Conservation (phyloP, 768 basidiomycete species). For the Asterophora parasitica region DNA sequence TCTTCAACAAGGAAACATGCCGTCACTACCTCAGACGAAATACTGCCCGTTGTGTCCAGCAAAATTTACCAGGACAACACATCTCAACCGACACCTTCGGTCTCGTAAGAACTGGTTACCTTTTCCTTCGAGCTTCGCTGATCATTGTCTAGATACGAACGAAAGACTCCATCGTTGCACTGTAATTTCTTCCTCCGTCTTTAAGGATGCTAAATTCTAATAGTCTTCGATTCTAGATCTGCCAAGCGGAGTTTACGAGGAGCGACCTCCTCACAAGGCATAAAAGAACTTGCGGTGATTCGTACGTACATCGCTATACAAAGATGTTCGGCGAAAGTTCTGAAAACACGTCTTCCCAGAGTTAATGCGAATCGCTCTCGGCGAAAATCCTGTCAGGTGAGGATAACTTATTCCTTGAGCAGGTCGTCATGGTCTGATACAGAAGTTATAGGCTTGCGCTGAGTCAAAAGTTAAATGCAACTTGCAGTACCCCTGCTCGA, state of each 20-base stretch:
- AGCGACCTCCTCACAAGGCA: constrained; percentile 71
- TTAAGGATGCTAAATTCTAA: constrained; percentile 3
- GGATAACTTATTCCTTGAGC: constrained; percentile 1
- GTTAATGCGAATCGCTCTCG: constrained; percentile 52
- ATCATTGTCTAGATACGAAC: constrained; percentile 49
- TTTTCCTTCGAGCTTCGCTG: not conserved
- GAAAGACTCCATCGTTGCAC: constrained; percentile 62
- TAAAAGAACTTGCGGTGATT: constrained; percentile 65
- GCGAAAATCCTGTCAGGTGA: constrained; percentile 60
- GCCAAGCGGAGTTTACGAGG: constrained; percentile 65
- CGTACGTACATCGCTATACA: constrained; percentile 38
- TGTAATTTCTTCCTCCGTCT: constrained; percentile 30
- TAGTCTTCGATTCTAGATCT: constrained; percentile 39
- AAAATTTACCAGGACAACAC: constrained; percentile 70
- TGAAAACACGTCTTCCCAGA: constrained; percentile 14
- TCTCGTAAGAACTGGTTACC: constrained; percentile 48
- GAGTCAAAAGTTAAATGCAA: constrained; percentile 77
- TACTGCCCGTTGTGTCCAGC: constrained; percentile 65
- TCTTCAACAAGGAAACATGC: constrained; percentile 50
- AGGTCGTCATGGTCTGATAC: constrained; percentile 1
- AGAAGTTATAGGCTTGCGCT: constrained; percentile 46
- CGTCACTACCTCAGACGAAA: constrained; percentile 68
- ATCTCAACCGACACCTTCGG: constrained; percentile 67
- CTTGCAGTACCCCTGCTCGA: constrained; percentile 61
- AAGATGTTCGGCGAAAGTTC: constrained; percentile 6